Evolutionary conservation across 2,329 filamentous ascomycete genomes (phyloP).

Genomic region (Pseudogymnoascus sp.): DNA sequence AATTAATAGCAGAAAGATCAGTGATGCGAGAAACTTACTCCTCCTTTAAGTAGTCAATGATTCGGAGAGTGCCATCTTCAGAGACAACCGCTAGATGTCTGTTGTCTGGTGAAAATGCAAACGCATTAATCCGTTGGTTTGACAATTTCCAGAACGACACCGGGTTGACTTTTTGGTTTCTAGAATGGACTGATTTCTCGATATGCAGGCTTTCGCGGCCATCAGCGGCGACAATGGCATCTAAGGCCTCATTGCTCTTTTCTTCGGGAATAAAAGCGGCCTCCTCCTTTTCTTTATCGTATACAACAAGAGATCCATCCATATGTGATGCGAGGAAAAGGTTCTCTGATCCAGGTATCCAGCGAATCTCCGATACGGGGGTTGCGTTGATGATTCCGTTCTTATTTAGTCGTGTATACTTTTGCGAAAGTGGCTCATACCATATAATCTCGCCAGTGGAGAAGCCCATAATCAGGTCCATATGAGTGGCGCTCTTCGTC

Average conservation of each 20-base stretch:
- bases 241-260: slow-evolving; percentile 23
- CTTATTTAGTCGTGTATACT: slow-evolving; percentile 93
- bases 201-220: slow-evolving; percentile 53
- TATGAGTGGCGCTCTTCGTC: slow-evolving; percentile 70
- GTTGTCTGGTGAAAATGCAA: slow-evolving; percentile 85
- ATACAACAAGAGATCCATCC: slow-evolving; percentile 85
- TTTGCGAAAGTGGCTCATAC: slow-evolving; percentile 95
- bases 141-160: slow-evolving; percentile 89
- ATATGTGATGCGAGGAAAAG: slow-evolving; percentile 87
- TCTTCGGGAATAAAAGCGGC: slow-evolving; percentile 64
- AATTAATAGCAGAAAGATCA: neutral
- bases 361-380: slow-evolving; percentile 77
- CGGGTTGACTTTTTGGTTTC: slow-evolving; percentile 88
- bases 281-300: slow-evolving; percentile 96
- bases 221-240: slow-evolving; percentile 12
- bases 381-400: slow-evolving; percentile 86
- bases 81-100: slow-evolving; percentile 82
- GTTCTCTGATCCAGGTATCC: slow-evolving; percentile 91
- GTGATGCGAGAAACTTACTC: slow-evolving; percentile 47
- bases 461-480: slow-evolving; percentile 92
- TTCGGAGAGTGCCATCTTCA: slow-evolving; percentile 80
- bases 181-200: slow-evolving; percentile 85
- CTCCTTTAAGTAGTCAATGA: slow-evolving; percentile 89
- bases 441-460: slow-evolving; percentile 96
- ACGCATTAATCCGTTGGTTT: slow-evolving; percentile 81